These are phyloP conservation scores for Omphalotus guepiniiformis DNA, from an alignment of 768 basidiomycete genomes.

Conservation along the genomic window DNA sequence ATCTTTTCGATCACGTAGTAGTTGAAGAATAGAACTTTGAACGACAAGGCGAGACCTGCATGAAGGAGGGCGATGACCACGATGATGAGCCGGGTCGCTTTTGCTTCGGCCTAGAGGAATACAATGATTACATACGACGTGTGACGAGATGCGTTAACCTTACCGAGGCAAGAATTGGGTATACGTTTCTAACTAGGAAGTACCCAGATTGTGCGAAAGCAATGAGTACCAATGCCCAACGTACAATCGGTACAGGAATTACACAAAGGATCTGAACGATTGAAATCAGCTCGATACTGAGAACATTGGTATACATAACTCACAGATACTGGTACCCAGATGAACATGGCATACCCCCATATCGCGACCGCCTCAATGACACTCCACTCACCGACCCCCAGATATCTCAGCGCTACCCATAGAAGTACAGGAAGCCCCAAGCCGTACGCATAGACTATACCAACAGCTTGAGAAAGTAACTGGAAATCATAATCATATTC, in stretches of 20 bases:
- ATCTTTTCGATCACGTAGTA: constrained; percentile 45
- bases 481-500: constrained; percentile 83
- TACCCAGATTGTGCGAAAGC: constrained; percentile 81
- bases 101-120: constrained; percentile 69
- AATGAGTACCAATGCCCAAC: constrained; percentile 73
- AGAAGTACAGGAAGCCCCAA: constrained; percentile 75
- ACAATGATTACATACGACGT: constrained; percentile 1
- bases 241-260: constrained; percentile 74
- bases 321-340: constrained; percentile 87
- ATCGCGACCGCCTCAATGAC: constrained; percentile 77
- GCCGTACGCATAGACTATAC: constrained; percentile 85
- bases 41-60: constrained; percentile 72
- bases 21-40: constrained; percentile 72
- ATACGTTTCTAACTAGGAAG: constrained; percentile 82
- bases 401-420: constrained; percentile 81
- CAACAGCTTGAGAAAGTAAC: constrained; percentile 75
- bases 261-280: constrained; percentile 69
- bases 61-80: constrained; percentile 74
- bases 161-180: constrained; percentile 84
- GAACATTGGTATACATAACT: constrained; percentile 21
- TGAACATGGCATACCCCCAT: constrained; percentile 80
- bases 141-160: constrained; percentile 23
- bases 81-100: constrained; percentile 79
- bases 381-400: constrained; percentile 89
- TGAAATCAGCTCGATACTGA: neutral